These are phyloP conservation scores for Coccomyxa sp. DNA, from an alignment of 139 green algal species.

Conservation along the genomic window DNA sequence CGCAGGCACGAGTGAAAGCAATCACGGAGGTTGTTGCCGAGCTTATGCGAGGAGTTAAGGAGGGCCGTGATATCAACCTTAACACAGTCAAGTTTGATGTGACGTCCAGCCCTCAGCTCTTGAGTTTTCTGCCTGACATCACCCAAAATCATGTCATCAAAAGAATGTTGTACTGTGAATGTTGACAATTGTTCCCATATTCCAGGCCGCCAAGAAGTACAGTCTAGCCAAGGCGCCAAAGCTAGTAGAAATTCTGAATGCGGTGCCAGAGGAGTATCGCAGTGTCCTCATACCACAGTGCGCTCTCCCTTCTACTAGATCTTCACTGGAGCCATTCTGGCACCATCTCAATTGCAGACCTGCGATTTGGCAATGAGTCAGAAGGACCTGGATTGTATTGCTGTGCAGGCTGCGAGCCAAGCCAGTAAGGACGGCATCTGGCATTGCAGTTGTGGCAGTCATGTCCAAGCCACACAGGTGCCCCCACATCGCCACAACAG, in stretches of 20 bases:
- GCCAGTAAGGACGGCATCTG: conserved; percentile 87
- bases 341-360: no score
- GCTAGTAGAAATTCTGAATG: conserved; percentile 97
- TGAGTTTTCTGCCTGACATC: no score
- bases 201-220: conserved; percentile 44
- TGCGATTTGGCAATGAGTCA: no score
- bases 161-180: no score
- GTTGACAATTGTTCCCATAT: background rate
- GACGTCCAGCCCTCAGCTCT: background rate
- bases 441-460: conserved; percentile 96
- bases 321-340: background rate
- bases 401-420: conserved; percentile 63
- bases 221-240: conserved; percentile 69
- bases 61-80: conserved; percentile 77
- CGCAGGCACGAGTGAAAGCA: conserved; percentile 63
- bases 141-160: no score
- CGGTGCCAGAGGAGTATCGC: conserved; percentile 88
- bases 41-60: conserved; percentile 60
- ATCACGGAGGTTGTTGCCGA: conserved; percentile 75
- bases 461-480: conserved; percentile 99
- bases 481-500: conserved; percentile 98
- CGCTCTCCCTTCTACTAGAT: background rate
- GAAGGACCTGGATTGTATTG: background rate
- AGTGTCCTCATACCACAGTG: conserved; percentile 76
- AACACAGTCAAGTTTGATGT: conserved; percentile 70